Percentiles rank a stretch among this genome's conserved stretches.
These are phyloP conservation scores for Alliaria petiolata DNA, from an alignment of 345 rosid species.

Conservation along the genomic window DNA sequence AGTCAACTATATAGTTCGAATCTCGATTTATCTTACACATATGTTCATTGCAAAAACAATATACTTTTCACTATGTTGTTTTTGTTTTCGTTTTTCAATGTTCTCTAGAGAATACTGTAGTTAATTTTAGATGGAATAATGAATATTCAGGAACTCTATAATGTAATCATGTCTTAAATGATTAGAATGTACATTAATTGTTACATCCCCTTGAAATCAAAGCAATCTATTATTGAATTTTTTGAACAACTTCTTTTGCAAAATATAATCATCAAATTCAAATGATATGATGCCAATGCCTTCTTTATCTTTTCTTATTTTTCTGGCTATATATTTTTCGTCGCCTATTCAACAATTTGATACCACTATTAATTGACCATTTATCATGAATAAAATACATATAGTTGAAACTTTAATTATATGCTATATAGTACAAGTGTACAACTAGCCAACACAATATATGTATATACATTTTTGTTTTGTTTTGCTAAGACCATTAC, in stretches of 20 bases:
- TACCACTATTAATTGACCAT: too few species aligned
- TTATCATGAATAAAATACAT: too few species aligned
- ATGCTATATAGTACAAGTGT: not conserved
- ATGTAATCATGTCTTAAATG: constrained; percentile 11
- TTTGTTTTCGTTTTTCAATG: not conserved
- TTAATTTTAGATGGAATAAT: constrained; percentile 5
- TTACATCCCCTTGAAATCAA: constrained; percentile 19
- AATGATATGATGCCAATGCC: not conserved
- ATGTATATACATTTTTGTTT: too few species aligned
- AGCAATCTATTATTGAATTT: constrained; percentile 16
- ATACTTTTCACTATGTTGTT: not conserved
- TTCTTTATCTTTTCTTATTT: not conserved
- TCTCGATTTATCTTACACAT: not conserved
- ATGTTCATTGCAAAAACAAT: not conserved
- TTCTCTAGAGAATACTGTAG: not conserved
- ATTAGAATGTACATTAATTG: constrained; percentile 14
- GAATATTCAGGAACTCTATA: constrained; percentile 7
- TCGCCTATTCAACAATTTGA: not conserved
- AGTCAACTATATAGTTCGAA: not conserved
- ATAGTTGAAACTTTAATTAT: not conserved
- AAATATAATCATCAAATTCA: constrained; percentile 9
- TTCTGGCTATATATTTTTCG: not conserved
- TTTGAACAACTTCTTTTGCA: not conserved
- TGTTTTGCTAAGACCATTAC: not conserved
- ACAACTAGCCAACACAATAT: not conserved